Evolutionary conservation across 2,329 filamentous ascomycete species (phyloP).

Genomic region (Aureobasidium sp.): DNA sequence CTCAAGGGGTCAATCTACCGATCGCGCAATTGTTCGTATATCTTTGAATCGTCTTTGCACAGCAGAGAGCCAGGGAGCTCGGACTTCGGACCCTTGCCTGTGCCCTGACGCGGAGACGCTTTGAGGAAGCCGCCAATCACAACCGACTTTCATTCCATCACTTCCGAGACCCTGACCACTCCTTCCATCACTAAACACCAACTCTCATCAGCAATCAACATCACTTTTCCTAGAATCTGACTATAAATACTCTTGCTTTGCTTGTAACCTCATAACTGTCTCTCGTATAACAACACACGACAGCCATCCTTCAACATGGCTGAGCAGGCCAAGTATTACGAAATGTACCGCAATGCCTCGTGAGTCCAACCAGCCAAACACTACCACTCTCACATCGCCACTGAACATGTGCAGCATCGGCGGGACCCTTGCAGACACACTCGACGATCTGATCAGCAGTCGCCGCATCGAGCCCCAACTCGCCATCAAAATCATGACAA

Average conservation of each 20-base stretch:
- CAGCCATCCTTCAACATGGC: slow-evolving; percentile 35
- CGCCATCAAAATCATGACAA: slow-evolving; percentile 94
- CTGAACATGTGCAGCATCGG: slow-evolving; percentile 63
- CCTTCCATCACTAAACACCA: not conserved
- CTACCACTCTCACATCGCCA: slow-evolving; percentile 16
- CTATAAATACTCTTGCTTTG: not conserved
- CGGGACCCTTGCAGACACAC: slow-evolving; percentile 85
- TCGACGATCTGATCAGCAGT: slow-evolving; percentile 92
- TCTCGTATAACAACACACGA: not conserved
- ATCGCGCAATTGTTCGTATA: not conserved
- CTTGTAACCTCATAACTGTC: not conserved
- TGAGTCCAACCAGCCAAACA: slow-evolving; percentile 41
- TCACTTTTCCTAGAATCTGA: not conserved
- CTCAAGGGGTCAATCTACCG: not conserved
- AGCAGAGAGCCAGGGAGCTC: not conserved
- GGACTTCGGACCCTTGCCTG: not conserved
- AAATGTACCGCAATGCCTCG: slow-evolving; percentile 98
- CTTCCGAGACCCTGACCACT: not conserved
- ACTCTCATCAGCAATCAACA: not conserved
- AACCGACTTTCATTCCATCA: not conserved
- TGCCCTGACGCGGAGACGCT: not conserved
- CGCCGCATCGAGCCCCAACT: slow-evolving; percentile 95
- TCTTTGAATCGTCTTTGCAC: not conserved
- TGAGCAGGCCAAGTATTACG: slow-evolving; percentile 60
- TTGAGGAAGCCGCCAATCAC: not conserved